Base-by-base conservation (phyloP, 108 stramenopile species). In the Schizochytrium sp. region DNA sequence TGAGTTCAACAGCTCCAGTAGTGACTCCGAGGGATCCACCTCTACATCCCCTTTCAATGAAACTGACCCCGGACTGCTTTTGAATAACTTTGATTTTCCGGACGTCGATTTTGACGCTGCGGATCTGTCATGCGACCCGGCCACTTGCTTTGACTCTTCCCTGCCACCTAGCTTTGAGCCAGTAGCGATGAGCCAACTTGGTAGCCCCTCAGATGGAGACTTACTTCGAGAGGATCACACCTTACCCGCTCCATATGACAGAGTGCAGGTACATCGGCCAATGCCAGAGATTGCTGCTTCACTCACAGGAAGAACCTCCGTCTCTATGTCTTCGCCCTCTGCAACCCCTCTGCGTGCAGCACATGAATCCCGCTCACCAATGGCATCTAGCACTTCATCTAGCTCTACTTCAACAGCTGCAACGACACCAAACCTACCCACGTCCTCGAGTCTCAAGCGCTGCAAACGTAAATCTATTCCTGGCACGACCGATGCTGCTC, bases 21-120 rank as follows among this genome's bases (percentile, higher is more conserved):
- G 64, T 44, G 64, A 69, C 64, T 69, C 64, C 42, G 64, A 69
- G 64, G 64, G 64, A 69, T 69, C 64, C 64, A 69, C 28, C 42
- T 69, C 64, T 8, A 60, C 59, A n/a, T 60, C 59, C 19, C 59
- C 59, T n/a, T 60, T 60, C 28, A n/a, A 17, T n/a, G 59, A 60
- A n/a, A 60, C 59, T n/a, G 59, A 60, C 59, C 17, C 17, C 59
- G 28, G 19, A 17, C 28, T 60, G 19, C 28, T 60, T 1, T n/a
- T 60, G 59, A n/a, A 60, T 60, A n/a, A n/a, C 10, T 69, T 69
- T 69, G 64, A 69, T 44, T 7, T 69, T 44, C 64, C 15, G 12
- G 64, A 69, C 3, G 8, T 38, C 64, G 28, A 28, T 28, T 28
- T 28, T 28, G 28, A 28, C 28, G 28, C 28, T 28, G 28, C 28